Evolutionary conservation across 192 early-diverging fungal species (phyloP).

Genomic region (Coemansia sp.): DNA sequence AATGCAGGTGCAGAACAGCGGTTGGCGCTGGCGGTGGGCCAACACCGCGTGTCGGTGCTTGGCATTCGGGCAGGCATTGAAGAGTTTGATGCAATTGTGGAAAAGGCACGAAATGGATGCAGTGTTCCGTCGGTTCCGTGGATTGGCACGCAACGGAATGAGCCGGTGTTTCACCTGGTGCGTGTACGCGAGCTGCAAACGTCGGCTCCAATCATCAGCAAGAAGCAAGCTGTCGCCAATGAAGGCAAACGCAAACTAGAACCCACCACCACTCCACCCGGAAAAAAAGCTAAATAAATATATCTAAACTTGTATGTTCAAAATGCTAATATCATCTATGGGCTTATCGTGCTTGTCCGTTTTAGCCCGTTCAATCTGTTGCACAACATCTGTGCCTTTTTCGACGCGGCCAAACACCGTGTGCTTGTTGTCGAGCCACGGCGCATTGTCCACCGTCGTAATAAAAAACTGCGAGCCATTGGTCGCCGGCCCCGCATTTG

Average conservation of each 20-base stretch:
- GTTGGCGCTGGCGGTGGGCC: constrained; percentile 29
- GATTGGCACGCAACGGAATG: constrained; percentile 14
- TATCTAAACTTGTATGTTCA: constrained; percentile 19
- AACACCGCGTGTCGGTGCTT: constrained; percentile 33
- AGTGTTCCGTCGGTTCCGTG: constrained; percentile 32
- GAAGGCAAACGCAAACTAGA: too few species aligned
- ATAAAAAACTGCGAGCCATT: constrained; percentile 97
- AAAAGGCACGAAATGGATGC: constrained; percentile 11
- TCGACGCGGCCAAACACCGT: constrained; percentile 91
- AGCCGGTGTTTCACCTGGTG: constrained; percentile 17
- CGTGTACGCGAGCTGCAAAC: constrained; percentile 40
- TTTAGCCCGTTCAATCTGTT: constrained; percentile 77
- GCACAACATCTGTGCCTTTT: constrained; percentile 90
- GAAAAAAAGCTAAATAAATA: too few species aligned
- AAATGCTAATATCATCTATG: constrained; percentile 59
- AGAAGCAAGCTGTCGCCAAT: background rate
- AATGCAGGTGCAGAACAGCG: constrained; percentile 22
- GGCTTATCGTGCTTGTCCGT: constrained; percentile 90
- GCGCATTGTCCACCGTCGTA: constrained; percentile 77
- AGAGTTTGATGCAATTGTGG: constrained; percentile 30
- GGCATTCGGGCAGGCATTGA: constrained; percentile 35
- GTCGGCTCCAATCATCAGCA: constrained; percentile 25
- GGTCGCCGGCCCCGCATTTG: constrained; percentile 85
- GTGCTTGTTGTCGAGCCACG: constrained; percentile 97
- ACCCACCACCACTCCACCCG: too few species aligned